Evolutionary conservation across 805 yeast genomes (phyloP), one percentile per base, ranked within the genome.

Genomic region (Wickerhamiella occidentalis): DNA sequence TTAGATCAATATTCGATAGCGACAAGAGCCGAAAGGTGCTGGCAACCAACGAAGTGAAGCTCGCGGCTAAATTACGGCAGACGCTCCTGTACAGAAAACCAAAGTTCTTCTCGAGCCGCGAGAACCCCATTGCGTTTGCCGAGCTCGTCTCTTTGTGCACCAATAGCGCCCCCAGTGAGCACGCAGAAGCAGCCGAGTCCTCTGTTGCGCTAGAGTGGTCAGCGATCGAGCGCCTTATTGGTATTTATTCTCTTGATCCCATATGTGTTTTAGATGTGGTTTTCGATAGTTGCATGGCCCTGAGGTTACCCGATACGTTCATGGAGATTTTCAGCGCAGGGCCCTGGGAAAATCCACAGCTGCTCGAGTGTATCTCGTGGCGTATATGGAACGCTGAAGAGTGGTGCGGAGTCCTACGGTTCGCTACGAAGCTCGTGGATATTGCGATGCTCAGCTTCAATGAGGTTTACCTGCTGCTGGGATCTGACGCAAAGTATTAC

Each of bases 241-340:
- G 47, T 6, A 17, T 29, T 11, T 48, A 40, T 36, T 21, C 26
- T 5, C 47, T 48, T 15, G 51, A 48, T 7, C 44, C 47, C 3
- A 12, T 3, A 5, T 4, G 15, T 6, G 42, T 35, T 11, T 28
- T 47, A 13, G 40, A 21, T 2, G 18, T 33, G 18, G n/a, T 33
- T 2, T n/a, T 47, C 8, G 50, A 33, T 19, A 15, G 15, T 3
- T 11, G 33, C 22, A 15, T 37, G 15, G 23, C 33, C 6, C 13
- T 22, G 12, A 9, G 12, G 22, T 18, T 40, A 5, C 23, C 9
- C 28, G 46, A 40, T 2, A 5, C 9, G 5, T 41, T 35, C 25
- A 19, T 21, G 17, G 18, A 18, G 2, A 19, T 40, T 7, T 12
- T 40, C 18, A 22, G 33, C 22, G 3, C 19, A 11, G 19, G 42